phyloP scores from a whole-genome alignment of 1,284 basidiomycete species.

The Tylopilus orsonianus region DNA sequence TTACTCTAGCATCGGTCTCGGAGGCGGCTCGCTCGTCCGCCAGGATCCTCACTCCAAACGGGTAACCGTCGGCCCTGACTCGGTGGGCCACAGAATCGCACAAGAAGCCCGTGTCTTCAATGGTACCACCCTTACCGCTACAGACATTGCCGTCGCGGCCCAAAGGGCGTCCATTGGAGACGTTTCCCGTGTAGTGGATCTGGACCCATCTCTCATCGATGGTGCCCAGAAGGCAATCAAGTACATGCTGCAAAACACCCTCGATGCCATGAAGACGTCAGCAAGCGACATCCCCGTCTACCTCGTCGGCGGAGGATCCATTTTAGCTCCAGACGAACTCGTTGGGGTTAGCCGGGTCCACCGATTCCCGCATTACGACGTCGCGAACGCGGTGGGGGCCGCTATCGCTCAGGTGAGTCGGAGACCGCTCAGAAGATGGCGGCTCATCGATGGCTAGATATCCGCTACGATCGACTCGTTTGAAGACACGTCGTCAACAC shows the following conservation, averaged over 20 bases:
- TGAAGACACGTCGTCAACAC: slow-evolving; percentile 41
- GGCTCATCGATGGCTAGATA: slow-evolving; percentile 30
- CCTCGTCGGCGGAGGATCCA: slow-evolving; percentile 55
- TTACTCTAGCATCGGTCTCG: slow-evolving; percentile 45
- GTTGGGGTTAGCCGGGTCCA: slow-evolving; percentile 51
- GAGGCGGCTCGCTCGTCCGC: slow-evolving; percentile 53
- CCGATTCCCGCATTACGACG: slow-evolving; percentile 50
- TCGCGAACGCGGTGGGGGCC: slow-evolving; percentile 62
- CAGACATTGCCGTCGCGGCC: slow-evolving; percentile 54
- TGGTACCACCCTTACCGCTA: slow-evolving; percentile 51
- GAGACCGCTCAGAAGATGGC: background rate
- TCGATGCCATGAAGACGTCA: slow-evolving; percentile 60
- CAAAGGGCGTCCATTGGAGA: slow-evolving; percentile 44
- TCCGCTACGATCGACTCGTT: slow-evolving; percentile 41
- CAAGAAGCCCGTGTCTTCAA: slow-evolving; percentile 52
- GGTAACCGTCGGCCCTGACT: slow-evolving; percentile 56
- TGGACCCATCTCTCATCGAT: slow-evolving; percentile 30
- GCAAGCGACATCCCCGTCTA: slow-evolving; percentile 47
- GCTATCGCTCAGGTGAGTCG: slow-evolving; percentile 42
- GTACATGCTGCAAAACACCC: slow-evolving; percentile 45
- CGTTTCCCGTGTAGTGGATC: slow-evolving; percentile 29
- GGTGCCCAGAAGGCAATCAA: slow-evolving; percentile 44
- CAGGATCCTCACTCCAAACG: slow-evolving; percentile 31
- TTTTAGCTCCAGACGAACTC: slow-evolving; percentile 49
- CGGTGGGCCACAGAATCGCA: slow-evolving; percentile 54